Evolutionary conservation across 2,329 filamentous ascomycete genomes (phyloP).

Genomic region (Corniculantispora saksenae): DNA sequence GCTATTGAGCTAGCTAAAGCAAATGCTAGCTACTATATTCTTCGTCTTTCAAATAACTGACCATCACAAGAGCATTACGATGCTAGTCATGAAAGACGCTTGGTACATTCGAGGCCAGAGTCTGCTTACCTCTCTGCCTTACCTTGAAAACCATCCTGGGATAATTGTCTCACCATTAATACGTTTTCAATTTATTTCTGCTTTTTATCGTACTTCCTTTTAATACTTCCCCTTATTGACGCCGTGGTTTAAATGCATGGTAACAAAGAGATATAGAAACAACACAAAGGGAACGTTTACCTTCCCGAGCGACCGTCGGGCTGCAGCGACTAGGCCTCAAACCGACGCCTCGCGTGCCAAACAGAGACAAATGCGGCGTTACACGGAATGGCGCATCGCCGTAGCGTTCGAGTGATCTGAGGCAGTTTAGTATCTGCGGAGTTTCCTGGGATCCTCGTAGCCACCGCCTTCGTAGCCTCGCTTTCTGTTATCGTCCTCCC

Average conservation of each 20-base stretch:
- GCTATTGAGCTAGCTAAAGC: not conserved
- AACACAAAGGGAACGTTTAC: slow-evolving; percentile 11
- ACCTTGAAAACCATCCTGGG: slow-evolving; percentile 6
- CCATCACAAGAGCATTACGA: not conserved
- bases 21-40: not conserved
- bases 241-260: slow-evolving; percentile 10
- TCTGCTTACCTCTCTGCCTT: slow-evolving; percentile 20
- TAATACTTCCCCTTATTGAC: slow-evolving; percentile 8
- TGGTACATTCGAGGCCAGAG: slow-evolving; percentile 13
- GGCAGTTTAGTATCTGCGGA: slow-evolving; percentile 59
- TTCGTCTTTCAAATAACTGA: not conserved
- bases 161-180: not conserved
- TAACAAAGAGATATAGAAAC: slow-evolving; percentile 2
- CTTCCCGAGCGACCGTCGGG: slow-evolving; percentile 5
- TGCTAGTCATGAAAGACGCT: not conserved
- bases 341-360: not conserved
- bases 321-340: not conserved
- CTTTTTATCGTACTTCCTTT: not conserved
- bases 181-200: not conserved
- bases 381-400: not conserved
- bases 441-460: slow-evolving; percentile 75
- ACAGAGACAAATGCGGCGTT: not conserved
- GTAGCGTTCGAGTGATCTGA: not conserved
- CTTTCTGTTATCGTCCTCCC: slow-evolving; percentile 63
- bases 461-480: slow-evolving; percentile 75